phyloP scores from a whole-genome alignment of 192 early-diverging fungal species.

The Jimgerdemannia lactiflua region DNA sequence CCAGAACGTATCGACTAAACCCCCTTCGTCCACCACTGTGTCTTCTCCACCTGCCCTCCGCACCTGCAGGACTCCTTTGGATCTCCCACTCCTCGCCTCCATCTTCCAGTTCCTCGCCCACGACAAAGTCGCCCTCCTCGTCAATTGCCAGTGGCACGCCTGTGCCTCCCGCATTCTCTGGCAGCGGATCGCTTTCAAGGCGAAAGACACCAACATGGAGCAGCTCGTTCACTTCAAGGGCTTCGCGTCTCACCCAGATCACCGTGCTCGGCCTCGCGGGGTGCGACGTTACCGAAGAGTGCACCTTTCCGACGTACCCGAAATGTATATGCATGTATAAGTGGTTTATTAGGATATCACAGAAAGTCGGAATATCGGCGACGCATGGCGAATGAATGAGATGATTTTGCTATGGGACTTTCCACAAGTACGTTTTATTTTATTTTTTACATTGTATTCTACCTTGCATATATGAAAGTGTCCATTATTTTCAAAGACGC shows the following conservation, averaged over 20 bases:
- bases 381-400: no score
- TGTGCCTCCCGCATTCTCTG: constrained; percentile 28
- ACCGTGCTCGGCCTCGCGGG: constrained; percentile 47
- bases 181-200: constrained; percentile 27
- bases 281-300: constrained; percentile 45
- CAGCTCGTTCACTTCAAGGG: constrained; percentile 7
- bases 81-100: constrained; percentile 40
- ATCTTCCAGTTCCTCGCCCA: constrained; percentile 39
- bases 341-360: no score
- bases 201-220: constrained; percentile 10
- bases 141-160: constrained; percentile 32
- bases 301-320: no score
- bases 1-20: no score
- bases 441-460: no score
- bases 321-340: no score
- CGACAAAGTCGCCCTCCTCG: constrained; percentile 17
- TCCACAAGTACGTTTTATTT: no score
- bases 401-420: no score
- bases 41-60: background rate
- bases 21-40: background rate
- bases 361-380: no score
- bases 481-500: no score
- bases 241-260: constrained; percentile 31
- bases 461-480: no score
- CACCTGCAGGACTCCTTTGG: background rate